Percentiles rank a stretch among this genome's conserved stretches.
Conservation (phyloP, 2,329 filamentous ascomycete genomes). For the Botryotinia globosa region DNA sequence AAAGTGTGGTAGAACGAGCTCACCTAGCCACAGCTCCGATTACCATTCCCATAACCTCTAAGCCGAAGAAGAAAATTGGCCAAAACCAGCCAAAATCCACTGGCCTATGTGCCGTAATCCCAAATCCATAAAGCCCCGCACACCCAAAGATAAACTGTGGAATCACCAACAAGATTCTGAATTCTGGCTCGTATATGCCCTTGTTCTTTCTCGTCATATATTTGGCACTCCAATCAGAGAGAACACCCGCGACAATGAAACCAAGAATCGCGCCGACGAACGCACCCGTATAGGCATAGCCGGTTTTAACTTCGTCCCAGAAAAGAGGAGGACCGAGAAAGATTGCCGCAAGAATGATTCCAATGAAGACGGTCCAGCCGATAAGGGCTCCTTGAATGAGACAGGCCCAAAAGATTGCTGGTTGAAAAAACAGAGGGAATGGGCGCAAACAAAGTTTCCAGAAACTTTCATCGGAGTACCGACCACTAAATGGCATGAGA, state of each 20-base stretch:
- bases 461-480: conserved; percentile 76
- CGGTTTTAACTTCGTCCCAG: conserved; percentile 77
- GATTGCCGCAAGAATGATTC: conserved; percentile 76
- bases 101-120: conserved; percentile 65
- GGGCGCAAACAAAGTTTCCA: conserved; percentile 65
- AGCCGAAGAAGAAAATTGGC: conserved; percentile 77
- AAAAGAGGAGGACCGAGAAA: conserved; percentile 78
- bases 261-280: conserved; percentile 81
- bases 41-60: conserved; percentile 89
- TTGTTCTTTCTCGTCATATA: conserved; percentile 70
- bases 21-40: conserved; percentile 82
- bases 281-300: conserved; percentile 83
- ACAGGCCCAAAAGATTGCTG: conserved; percentile 75
- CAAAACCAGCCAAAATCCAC: conserved; percentile 62
- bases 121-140: conserved; percentile 81
- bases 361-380: conserved; percentile 93
- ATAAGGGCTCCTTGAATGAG: conserved; percentile 87
- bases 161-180: conserved; percentile 76
- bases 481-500: conserved; percentile 72
- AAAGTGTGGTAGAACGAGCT: not conserved
- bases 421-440: conserved; percentile 79
- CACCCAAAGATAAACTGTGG: conserved; percentile 77
- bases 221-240: conserved; percentile 71
- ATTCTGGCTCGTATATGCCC: conserved; percentile 89
- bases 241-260: conserved; percentile 68